phyloP scores from a whole-genome alignment of 345 rosid species.

The Camelina sativa region DNA sequence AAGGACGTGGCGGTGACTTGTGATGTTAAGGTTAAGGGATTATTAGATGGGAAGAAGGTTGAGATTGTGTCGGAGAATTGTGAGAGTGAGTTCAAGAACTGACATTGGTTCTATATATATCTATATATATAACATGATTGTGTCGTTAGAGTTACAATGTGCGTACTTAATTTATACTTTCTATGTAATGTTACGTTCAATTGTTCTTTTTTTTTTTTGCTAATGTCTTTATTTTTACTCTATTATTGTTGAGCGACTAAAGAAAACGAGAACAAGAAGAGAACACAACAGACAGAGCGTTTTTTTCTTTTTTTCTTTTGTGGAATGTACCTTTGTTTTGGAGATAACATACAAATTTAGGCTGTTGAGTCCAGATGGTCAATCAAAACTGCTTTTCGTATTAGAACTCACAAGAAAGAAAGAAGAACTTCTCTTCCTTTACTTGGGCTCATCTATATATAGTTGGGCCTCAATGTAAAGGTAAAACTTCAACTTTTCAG shows the following conservation, averaged over 20 bases:
- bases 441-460: background rate
- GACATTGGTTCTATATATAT: slow-evolving; percentile 7
- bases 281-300: slow-evolving; percentile 4
- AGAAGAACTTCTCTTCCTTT: background rate
- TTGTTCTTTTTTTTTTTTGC: slow-evolving; percentile 17
- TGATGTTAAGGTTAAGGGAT: slow-evolving; percentile 54
- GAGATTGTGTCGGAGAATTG: slow-evolving; percentile 58
- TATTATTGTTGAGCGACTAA: slow-evolving; percentile 25
- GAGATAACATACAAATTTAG: slow-evolving; percentile 1
- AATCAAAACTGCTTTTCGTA: background rate
- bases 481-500: background rate
- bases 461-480: background rate
- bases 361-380: background rate
- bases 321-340: background rate
- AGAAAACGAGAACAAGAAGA: slow-evolving; percentile 22
- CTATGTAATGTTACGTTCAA: slow-evolving; percentile 36
- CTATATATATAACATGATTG: slow-evolving; percentile 21
- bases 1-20: slow-evolving; percentile 51
- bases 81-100: slow-evolving; percentile 45
- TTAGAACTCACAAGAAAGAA: background rate
- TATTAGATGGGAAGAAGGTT: slow-evolving; percentile 41
- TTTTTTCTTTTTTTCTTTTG: background rate
- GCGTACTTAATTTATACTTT: slow-evolving; percentile 26
- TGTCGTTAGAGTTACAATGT: slow-evolving; percentile 37
- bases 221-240: slow-evolving; percentile 17